phyloP scores from a whole-genome alignment of 495 filamentous ascomycete genomes.

The Cudoniella acicularis region DNA sequence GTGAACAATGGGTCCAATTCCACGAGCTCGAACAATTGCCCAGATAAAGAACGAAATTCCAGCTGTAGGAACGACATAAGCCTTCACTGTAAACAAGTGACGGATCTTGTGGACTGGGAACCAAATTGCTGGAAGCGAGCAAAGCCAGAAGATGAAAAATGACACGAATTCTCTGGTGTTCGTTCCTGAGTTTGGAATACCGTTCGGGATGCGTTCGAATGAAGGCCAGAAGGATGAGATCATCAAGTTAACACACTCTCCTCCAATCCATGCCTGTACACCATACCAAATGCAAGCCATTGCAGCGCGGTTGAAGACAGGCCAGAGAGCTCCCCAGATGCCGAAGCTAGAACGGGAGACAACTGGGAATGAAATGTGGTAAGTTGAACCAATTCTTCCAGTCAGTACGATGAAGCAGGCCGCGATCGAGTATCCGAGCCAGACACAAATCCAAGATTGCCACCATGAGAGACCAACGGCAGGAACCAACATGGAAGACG shows the following conservation, averaged over 20 bases:
- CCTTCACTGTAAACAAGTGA: constrained; percentile 90
- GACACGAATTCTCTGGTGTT: constrained; percentile 71
- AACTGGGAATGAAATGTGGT: constrained; percentile 87
- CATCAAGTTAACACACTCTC: constrained; percentile 77
- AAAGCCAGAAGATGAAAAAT: constrained; percentile 83
- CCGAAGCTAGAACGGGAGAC: constrained; percentile 73
- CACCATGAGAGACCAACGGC: constrained; percentile 77
- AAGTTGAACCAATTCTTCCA: constrained; percentile 84
- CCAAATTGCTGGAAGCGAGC: constrained; percentile 82
- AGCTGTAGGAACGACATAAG: constrained; percentile 77
- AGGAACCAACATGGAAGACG: constrained; percentile 70
- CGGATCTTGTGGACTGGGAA: constrained; percentile 71
- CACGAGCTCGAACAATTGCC: constrained; percentile 78
- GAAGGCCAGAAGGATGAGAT: constrained; percentile 77
- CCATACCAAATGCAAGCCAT: constrained; percentile 91
- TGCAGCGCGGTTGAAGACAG: constrained; percentile 82
- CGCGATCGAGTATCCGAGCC: constrained; percentile 78
- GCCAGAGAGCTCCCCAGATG: constrained; percentile 86
- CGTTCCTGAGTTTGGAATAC: constrained; percentile 65
- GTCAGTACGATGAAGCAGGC: constrained; percentile 71
- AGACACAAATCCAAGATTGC: constrained; percentile 91
- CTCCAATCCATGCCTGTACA: constrained; percentile 83
- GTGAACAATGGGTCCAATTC: constrained; percentile 79
- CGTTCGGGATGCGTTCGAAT: constrained; percentile 61
- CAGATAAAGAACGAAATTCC: constrained; percentile 89